Evolutionary conservation across 2,329 filamentous ascomycete species (phyloP), one percentile per base, ranked within the genome.

Genomic region (Colletotrichum chrysophilum): DNA sequence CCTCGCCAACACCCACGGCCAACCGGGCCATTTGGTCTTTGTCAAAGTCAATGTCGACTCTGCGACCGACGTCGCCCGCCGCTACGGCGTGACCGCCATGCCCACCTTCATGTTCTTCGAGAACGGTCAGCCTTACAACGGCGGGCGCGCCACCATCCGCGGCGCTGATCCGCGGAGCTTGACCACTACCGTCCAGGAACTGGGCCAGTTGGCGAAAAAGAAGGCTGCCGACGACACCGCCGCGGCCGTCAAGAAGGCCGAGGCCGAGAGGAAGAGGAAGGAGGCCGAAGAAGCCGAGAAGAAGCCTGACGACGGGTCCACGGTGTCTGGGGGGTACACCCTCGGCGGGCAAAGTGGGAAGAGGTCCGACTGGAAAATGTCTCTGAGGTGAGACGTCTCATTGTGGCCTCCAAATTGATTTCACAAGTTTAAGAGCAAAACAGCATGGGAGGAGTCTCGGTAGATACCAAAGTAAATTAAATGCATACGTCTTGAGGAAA

Each of bases 101-200:
- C 91, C 91, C 12, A 90, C 90, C 55, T 92, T 93, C 81, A 84
- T 90, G 80, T 89, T 92, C 84, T 91, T 93, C 83, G 87, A 89
- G 83, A 85, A 90, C 66, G 89, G 89, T 70, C 84, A 87, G 81
- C 84, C 70, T 79, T 86, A 88, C 79, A 86, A 85, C 56, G 79
- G 81, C 90, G 58, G 84, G 85, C 55, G 86, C 85, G 71, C 83
- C 48, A 65, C 77, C 60, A 77, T 80, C 73, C 77, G 78, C 28
- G 80, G 80, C 64, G 80, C 79, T 26, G 79, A 81, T 66, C 79
- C 79, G 14, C 69, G 71, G 21, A 24, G 24, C 21, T 28, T 78
- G 48, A 58, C 64, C 34, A 58, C 67, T 30, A 71, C 68, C 52
- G 55, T 70, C 26, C 67, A 75, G 71, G 55, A 78, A 55, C 68